These are phyloP conservation scores for Suillus cothurnatus DNA, from an alignment of 768 basidiomycete species.

Conservation along the genomic window DNA sequence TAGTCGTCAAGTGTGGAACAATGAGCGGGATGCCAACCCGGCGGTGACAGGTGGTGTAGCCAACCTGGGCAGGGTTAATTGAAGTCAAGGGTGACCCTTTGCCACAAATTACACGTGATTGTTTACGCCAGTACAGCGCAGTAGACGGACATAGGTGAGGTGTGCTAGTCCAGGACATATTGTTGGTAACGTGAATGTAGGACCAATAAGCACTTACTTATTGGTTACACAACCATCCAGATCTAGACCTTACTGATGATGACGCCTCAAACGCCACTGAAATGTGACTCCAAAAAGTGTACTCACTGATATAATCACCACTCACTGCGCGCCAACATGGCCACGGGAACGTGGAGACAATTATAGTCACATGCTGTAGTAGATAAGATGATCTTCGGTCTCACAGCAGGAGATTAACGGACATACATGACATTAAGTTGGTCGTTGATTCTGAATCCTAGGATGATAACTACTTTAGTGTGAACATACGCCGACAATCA, in stretches of 20 bases:
- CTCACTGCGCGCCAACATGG: no score
- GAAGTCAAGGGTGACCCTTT: neutral
- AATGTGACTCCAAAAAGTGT: no score
- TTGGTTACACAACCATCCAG: no score
- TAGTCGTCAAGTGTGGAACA: neutral
- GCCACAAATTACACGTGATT: neutral
- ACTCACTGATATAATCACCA: no score
- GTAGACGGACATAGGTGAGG: neutral
- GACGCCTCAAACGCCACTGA: neutral
- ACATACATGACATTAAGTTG: neutral
- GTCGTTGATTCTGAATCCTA: neutral
- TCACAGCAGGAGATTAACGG: neutral
- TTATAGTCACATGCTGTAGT: conserved; percentile 1
- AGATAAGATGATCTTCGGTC: neutral
- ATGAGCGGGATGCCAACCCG: neutral
- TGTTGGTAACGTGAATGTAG: neutral
- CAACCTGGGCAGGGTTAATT: neutral
- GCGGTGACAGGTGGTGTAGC: no score
- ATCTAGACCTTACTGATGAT: no score
- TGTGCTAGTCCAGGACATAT: neutral
- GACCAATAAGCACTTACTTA: neutral
- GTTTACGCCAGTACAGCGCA: neutral
- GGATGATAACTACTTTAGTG: neutral
- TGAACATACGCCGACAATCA: neutral
- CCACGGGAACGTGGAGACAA: neutral